Conservation (phyloP, 495 filamentous ascomycete genomes). For the Aspergillus ostianus region DNA sequence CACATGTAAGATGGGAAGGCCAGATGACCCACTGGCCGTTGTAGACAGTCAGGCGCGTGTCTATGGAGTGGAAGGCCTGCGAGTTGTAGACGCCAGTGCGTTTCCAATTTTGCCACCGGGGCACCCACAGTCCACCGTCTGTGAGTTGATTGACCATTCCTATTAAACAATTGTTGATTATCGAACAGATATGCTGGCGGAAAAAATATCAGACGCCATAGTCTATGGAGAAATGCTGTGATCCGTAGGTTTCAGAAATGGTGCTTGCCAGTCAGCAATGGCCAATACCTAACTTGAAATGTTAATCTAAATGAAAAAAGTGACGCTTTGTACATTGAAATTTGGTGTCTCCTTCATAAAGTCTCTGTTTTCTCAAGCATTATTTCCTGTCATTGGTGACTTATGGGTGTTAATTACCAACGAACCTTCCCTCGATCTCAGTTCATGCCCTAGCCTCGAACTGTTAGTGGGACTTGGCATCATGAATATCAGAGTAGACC, state of each 20-base stretch:
- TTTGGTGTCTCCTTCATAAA: too few species aligned
- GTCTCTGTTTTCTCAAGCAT: too few species aligned
- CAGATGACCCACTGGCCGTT: slow-evolving; percentile 51
- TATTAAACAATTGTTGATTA: background rate
- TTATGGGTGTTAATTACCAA: too few species aligned
- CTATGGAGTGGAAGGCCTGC: slow-evolving; percentile 47
- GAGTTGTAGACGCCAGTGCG: slow-evolving; percentile 59
- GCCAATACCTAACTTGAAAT: too few species aligned
- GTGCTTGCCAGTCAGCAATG: too few species aligned
- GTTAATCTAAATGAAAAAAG: too few species aligned
- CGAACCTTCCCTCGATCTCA: too few species aligned
- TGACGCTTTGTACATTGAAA: too few species aligned
- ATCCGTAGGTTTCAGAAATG: background rate
- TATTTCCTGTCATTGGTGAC: too few species aligned
- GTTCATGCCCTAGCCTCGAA: too few species aligned
- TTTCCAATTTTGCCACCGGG: slow-evolving; percentile 48
- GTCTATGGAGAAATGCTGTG: slow-evolving; percentile 1
- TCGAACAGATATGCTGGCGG: slow-evolving; percentile 46
- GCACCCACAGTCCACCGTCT: slow-evolving; percentile 51
- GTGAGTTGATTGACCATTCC: slow-evolving; percentile 48
- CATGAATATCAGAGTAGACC: too few species aligned
- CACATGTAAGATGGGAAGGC: slow-evolving; percentile 56
- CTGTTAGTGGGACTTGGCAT: too few species aligned
- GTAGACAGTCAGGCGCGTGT: slow-evolving; percentile 54
- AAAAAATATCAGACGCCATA: slow-evolving; percentile 54